Evolutionary conservation across 2,329 filamentous ascomycete genomes (phyloP), one percentile per base, ranked within the genome.

Genomic region (Alternaria sp.): DNA sequence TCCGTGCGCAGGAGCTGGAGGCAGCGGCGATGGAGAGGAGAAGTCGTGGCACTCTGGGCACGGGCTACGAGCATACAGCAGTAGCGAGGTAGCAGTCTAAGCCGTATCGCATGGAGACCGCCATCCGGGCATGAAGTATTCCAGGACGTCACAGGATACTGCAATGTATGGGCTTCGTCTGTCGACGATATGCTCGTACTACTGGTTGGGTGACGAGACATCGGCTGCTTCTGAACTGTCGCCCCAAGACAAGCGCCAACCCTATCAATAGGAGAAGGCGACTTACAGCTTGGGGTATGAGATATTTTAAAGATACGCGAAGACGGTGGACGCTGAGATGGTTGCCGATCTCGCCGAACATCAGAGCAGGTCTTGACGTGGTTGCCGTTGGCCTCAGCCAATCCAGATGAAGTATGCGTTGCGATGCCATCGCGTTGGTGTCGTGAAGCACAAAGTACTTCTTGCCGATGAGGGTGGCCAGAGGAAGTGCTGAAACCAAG

Each of bases 31-130:
- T 26, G 45, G 41, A 33, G 58, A 21, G 45, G 45, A 47, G 58
- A 55, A 54, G 58, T 58, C 44, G 61, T 55, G 63, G 60, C 60
- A 25, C 30, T 45, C 58, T 43, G 58, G 26, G 46, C 30, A 54
- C 26, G 21, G 28, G 45, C 58, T 41, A 55, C 58, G 28, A 28
- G 57, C 64, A 61, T 56, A 53, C 61, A 57, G 26, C 51, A 49
- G 20, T 45, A 33, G 50, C 21, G 45, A 50, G 55, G 47, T n/a
- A 43, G 56, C 60, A 58, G 55, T 53, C 37, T 37, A 7, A n/a
- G 33, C n/a, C n/a, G n/a, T n/a, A n/a, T n/a, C 30, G 15, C 12
- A 33, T 59, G 61, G 14, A 47, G 18, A 49, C 46, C 33, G 12
- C 30, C 25, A 28, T 23, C 37, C 10, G 28, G 18, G 5, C 28